These are phyloP conservation scores for Lachancea sp. DNA, from an alignment of 805 yeast genomes.

Conservation along the genomic window DNA sequence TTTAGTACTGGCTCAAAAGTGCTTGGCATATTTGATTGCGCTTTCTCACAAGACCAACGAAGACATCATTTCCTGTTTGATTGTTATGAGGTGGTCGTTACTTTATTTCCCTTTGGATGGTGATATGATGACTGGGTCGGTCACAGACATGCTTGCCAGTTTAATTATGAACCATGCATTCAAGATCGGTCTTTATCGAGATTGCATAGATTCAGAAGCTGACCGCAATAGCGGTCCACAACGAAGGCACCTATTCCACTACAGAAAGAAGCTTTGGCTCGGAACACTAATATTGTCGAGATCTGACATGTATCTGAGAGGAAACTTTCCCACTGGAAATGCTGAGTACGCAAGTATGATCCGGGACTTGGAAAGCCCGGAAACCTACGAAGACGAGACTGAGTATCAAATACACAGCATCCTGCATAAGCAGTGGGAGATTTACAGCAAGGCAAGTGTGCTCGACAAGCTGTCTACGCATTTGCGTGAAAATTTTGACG, in stretches of 20 bases:
- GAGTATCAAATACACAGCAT: conserved; percentile 3
- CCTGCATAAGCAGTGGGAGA: conserved; percentile 3
- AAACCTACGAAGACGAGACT: conserved; percentile 1
- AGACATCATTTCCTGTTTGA: conserved; percentile 4
- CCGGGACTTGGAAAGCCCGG: background rate
- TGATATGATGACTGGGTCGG: conserved; percentile 4
- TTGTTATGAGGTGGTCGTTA: conserved; percentile 6
- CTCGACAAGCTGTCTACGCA: conserved; percentile 3
- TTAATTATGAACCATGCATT: conserved; percentile 4
- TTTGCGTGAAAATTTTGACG: conserved; percentile 2
- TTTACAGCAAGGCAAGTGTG: conserved; percentile 1
- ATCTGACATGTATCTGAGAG: conserved; percentile 6
- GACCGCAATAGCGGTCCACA: background rate
- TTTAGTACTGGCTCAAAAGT: conserved; percentile 2
- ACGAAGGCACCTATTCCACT: conserved; percentile 1
- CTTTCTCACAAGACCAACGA: conserved; percentile 6
- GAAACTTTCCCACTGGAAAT: conserved; percentile 2
- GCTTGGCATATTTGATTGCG: conserved; percentile 3
- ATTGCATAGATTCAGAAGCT: background rate
- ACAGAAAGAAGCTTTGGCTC: conserved; percentile 7
- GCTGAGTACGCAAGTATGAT: conserved; percentile 3
- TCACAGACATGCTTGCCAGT: conserved; percentile 4
- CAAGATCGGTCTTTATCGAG: conserved; percentile 6
- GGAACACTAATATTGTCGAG: conserved; percentile 4
- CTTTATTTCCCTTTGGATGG: conserved; percentile 6